Base-by-base conservation (phyloP, 768 basidiomycete species). In the Chalciporus pseudorubinellus region DNA sequence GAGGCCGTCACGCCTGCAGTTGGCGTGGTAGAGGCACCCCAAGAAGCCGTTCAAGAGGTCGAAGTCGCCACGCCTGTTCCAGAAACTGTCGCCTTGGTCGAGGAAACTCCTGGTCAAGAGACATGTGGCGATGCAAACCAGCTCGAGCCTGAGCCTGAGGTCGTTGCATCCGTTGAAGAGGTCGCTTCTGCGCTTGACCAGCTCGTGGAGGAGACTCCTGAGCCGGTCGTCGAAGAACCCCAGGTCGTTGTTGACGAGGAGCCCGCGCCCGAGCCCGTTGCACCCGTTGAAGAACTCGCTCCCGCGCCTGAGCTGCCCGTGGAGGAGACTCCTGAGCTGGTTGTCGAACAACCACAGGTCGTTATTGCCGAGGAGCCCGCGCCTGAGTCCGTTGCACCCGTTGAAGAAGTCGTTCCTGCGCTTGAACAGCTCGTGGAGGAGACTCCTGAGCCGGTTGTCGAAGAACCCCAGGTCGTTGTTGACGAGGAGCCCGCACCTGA, bases 51-150 rank as follows among this genome's bases (percentile, higher is more conserved):
- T 58, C 55, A 55, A 34, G 26, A 0, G 21, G 24, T 22, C 57
- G 63, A 49, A 33, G 44, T 52, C 44, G 39, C 48, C 34, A 62
- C 57, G 11, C 52, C 60, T 26, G 41, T 42, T 16, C 45, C 55
- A 21, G 60, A 57, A 45, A 39, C 10, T 20, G 44, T 53, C 40
- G 24, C 40, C 3, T 20, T 65, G 13, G 54, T 52, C 16, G 54
- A 54, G 22, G 63, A 59, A 43, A 63, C 60, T 8, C 51, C 55
- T 44, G 21, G 50, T 6, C 48, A 24, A 36, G 63, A 48, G 11
- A 31, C 16, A 42, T 43, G 43, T 34, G n/a, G 13, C 47, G 42
- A 45, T 34, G 26, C 40, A 39, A 12, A 26, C 8, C 34, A 44
- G 20, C 43, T 22, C n/a, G 39, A 47, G 16, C 29, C 18, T 21